These are phyloP conservation scores for Solanum raphanifolium DNA, from an alignment of 257 asterid genomes.

Conservation along the genomic window DNA sequence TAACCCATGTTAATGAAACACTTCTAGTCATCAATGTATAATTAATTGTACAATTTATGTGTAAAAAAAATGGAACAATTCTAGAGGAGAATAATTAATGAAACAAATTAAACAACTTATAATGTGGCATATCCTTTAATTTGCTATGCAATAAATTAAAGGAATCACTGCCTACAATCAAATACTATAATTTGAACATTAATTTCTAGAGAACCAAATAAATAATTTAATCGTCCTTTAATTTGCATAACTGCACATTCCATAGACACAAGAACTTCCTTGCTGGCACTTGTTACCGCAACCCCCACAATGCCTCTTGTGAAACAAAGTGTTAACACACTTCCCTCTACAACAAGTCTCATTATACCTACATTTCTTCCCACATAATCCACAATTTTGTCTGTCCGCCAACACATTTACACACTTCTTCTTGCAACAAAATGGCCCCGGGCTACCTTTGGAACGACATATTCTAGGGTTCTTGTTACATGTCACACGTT, in stretches of 20 bases:
- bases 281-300: constrained; percentile 40
- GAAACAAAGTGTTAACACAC: constrained; percentile 34
- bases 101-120: not conserved
- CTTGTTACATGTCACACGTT: constrained; percentile 29
- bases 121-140: not conserved
- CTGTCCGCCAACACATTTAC: constrained; percentile 30
- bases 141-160: not conserved
- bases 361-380: constrained; percentile 33
- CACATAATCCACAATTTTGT: constrained; percentile 56
- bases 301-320: constrained; percentile 51
- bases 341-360: constrained; percentile 62
- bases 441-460: constrained; percentile 48
- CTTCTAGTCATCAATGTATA: not conserved
- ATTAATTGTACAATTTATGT: not conserved
- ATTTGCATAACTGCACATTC: constrained; percentile 59
- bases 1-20: not conserved
- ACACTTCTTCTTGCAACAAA: constrained; percentile 60
- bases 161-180: not conserved
- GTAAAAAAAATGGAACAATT: not conserved
- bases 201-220: not conserved
- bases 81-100: not conserved
- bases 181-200: not conserved
- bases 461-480: constrained; percentile 37
- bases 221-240: not conserved
- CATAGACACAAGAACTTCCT: constrained; percentile 35